Evolutionary conservation across 352 stramenopile genomes (phyloP), one percentile per base, ranked within the genome.

Genomic region (Globisporangium alternatum): DNA sequence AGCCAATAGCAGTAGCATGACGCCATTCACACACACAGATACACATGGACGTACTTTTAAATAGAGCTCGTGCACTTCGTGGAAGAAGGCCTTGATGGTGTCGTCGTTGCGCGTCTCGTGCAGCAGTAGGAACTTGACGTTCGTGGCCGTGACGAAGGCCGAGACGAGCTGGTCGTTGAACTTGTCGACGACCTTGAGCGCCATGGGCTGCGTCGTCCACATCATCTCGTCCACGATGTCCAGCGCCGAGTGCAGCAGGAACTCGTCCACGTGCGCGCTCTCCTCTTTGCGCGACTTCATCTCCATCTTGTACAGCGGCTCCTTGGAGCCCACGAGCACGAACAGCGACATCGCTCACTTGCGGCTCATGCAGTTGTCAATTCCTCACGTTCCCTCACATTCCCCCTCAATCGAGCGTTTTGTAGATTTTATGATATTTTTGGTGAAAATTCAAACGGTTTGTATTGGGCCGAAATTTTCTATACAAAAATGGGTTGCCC

Each of bases 101-200:
- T 99, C 96, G 72, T 99, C 96, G 68, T 93, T 98, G 58, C 93
- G 91, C 44, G 77, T 92, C 55, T 97, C 87, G 72, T 99, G 97
- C 49, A 99, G 78, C 28, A 99, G 70, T 68, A 99, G 85, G 66
- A 99, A 98, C 72, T 98, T 98, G 57, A 98, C 83, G 59, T 97
- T 97, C 17, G 92, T 97, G 9, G 96, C 95, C 21, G 97, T 98
- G 21, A 98, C 78, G 76, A 98, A 99, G 25, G 94, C 94, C 35
- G 93, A 98, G 21, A 99, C 96, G 68, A 98, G 89, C 72, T 99
- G 95, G 68, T 98, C 92, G 78, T 99, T 99, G 69, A 99, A 98
- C 77, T 97, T 88, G 75, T 97, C 90, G 31, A 97, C 90, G 43
- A 96, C 81, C 44, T 93, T 93, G 52, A 98, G 84, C 70, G 90